These are phyloP conservation scores for Aspergillus avenaceus DNA, from an alignment of 495 filamentous ascomycete species.

Conservation along the genomic window DNA sequence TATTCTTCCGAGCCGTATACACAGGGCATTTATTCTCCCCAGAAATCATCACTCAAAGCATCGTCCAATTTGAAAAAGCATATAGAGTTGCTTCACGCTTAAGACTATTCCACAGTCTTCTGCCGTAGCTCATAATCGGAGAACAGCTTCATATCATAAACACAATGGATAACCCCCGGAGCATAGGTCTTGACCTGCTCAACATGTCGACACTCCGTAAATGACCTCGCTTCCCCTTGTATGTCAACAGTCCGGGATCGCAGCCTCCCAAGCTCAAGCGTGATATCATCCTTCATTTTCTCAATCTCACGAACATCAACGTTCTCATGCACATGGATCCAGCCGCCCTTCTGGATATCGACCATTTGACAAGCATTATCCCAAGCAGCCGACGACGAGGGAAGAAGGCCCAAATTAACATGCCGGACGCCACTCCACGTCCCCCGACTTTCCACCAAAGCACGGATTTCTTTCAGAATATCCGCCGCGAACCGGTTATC, in stretches of 20 bases:
- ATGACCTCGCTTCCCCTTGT: background rate
- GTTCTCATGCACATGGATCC: constrained; percentile 87
- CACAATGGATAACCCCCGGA: constrained; percentile 85
- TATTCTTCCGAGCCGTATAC: too few species aligned
- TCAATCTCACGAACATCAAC: constrained; percentile 62
- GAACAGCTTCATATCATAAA: constrained; percentile 70
- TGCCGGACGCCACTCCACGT: constrained; percentile 49
- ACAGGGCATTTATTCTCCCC: too few species aligned
- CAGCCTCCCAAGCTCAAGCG: constrained; percentile 13
- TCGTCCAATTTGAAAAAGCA: too few species aligned
- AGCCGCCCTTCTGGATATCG: constrained; percentile 49
- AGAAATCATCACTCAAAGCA: too few species aligned
- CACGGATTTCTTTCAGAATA: constrained; percentile 35
- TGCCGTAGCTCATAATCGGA: background rate
- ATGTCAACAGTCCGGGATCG: constrained; percentile 5
- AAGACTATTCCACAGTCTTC: background rate
- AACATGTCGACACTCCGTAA: constrained; percentile 62
- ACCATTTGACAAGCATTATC: constrained; percentile 56
- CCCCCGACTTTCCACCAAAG: constrained; percentile 16
- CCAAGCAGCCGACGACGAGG: constrained; percentile 65
- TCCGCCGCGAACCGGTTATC: constrained; percentile 55
- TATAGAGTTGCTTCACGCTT: too few species aligned
- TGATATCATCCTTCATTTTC: constrained; percentile 35
- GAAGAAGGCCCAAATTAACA: constrained; percentile 80
- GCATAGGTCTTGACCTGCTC: constrained; percentile 87